Evolutionary conservation across 1,284 basidiomycete genomes (phyloP).

Genomic region (Xerocomus amazonicus): DNA sequence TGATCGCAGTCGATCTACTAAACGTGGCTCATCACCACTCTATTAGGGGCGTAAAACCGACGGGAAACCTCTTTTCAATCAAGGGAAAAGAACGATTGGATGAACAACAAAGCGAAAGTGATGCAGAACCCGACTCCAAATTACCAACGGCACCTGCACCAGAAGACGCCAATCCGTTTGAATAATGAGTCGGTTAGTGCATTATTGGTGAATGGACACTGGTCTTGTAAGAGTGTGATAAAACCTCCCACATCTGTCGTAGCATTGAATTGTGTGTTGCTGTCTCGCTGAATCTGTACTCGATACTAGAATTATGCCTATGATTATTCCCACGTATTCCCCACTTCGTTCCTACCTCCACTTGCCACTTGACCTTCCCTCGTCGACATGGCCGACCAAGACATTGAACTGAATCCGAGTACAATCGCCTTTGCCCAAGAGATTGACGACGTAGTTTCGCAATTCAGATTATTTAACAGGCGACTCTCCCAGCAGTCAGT

Average conservation of each 20-base stretch:
- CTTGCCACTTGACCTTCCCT: no score
- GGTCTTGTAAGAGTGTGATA: conserved; percentile 27
- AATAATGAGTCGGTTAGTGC: conserved; percentile 7
- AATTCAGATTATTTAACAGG: conserved; percentile 30
- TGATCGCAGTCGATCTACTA: conserved; percentile 12
- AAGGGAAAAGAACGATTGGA: conserved; percentile 41
- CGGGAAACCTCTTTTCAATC: conserved; percentile 50
- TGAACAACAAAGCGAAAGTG: conserved; percentile 37
- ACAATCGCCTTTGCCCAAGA: conserved; percentile 25
- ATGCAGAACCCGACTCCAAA: conserved; percentile 27
- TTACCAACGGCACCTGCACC: conserved; percentile 28
- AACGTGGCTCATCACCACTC: conserved; percentile 6
- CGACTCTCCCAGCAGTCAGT: conserved; percentile 28
- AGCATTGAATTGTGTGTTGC: conserved; percentile 18
- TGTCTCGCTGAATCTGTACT: conserved; percentile 35
- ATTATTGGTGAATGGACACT: conserved; percentile 6
- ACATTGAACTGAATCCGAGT: conserved; percentile 5
- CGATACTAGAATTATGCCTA: conserved; percentile 20
- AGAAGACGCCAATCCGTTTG: conserved; percentile 64
- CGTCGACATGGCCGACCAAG: conserved; percentile 25
- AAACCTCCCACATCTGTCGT: conserved; percentile 26
- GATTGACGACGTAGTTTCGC: conserved; percentile 32
- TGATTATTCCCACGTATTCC: conserved; percentile 28
- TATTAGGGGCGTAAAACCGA: conserved; percentile 54
- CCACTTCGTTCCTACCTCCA: neutral